A percentile compares a stretch with the other conserved stretches of the same genome.
Evolutionary conservation across 805 yeast genomes (phyloP).

Genomic region (Cyberlindnera nakhonratchasimensis): DNA sequence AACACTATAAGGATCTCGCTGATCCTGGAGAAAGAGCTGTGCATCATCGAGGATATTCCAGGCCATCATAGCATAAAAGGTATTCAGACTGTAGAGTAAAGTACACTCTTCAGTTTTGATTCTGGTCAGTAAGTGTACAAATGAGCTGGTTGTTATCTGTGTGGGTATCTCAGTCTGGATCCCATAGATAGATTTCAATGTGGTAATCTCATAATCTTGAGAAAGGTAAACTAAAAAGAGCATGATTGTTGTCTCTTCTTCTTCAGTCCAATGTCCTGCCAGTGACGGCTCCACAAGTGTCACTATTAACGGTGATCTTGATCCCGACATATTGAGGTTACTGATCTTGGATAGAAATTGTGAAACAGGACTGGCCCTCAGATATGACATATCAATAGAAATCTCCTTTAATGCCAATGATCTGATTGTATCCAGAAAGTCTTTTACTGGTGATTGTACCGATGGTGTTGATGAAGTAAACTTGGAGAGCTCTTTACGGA

Average conservation of each 20-base stretch:
- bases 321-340: background rate
- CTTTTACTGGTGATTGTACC: background rate
- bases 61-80: constrained; percentile 19
- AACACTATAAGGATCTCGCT: constrained; percentile 9
- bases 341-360: background rate
- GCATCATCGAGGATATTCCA: constrained; percentile 23
- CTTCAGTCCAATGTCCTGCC: constrained; percentile 13
- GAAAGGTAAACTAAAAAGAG: constrained; percentile 3
- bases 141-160: constrained; percentile 6
- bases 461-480: background rate
- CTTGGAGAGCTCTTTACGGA: constrained; percentile 8
- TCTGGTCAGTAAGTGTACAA: constrained; percentile 2
- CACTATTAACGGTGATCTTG: constrained; percentile 1
- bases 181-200: constrained; percentile 21
- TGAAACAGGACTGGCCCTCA: constrained; percentile 4
- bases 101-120: background rate
- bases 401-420: background rate
- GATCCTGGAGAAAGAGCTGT: constrained; percentile 3
- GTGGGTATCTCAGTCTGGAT: constrained; percentile 20
- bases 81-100: background rate
- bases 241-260: constrained; percentile 3
- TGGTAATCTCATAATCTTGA: background rate
- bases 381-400: constrained; percentile 6
- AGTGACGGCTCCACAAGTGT: constrained; percentile 19
- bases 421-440: constrained; percentile 3